These are phyloP conservation scores for Stylonectria norvegica DNA, from an alignment of 2,329 filamentous ascomycete genomes.

Conservation along the genomic window DNA sequence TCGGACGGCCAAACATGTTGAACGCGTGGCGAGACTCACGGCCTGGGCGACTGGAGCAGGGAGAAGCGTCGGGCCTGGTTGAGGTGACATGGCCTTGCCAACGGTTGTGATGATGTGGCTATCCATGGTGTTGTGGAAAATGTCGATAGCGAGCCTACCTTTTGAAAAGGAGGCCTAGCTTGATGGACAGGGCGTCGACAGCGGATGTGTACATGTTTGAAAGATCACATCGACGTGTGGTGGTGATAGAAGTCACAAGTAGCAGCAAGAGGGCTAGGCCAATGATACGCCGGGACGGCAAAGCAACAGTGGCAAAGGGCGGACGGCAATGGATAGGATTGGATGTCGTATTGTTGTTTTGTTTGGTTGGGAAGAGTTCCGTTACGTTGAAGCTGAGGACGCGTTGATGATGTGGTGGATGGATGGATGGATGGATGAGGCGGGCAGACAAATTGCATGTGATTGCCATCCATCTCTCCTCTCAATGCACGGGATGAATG, in stretches of 20 bases:
- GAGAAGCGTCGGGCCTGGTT: slow-evolving; percentile 47
- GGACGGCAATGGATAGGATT: too few species aligned
- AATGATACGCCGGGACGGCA: slow-evolving; percentile 18
- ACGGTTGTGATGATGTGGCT: slow-evolving; percentile 13
- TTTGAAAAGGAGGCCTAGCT: neutral
- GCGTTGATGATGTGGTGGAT: too few species aligned
- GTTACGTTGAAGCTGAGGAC: too few species aligned
- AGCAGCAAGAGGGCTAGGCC: too few species aligned
- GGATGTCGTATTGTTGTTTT: too few species aligned
- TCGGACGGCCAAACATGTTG: slow-evolving; percentile 55
- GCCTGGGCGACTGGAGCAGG: slow-evolving; percentile 55
- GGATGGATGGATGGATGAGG: slow-evolving; percentile 8
- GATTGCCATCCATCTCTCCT: too few species aligned
- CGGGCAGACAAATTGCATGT: slow-evolving; percentile 6
- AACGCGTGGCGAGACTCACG: slow-evolving; percentile 59
- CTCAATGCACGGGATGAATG: too few species aligned
- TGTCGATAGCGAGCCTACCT: too few species aligned
- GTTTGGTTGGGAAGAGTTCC: slow-evolving; percentile 8
- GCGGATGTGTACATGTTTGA: too few species aligned
- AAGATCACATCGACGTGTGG: too few species aligned
- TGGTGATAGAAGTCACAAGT: too few species aligned
- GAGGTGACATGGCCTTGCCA: slow-evolving; percentile 17
- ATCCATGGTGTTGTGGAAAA: slow-evolving; percentile 15
- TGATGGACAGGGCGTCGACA: neutral
- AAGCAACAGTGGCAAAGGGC: slow-evolving; percentile 18